These are phyloP conservation scores for Neurospora sublineolata DNA, from an alignment of 495 filamentous ascomycete genomes.

Conservation along the genomic window DNA sequence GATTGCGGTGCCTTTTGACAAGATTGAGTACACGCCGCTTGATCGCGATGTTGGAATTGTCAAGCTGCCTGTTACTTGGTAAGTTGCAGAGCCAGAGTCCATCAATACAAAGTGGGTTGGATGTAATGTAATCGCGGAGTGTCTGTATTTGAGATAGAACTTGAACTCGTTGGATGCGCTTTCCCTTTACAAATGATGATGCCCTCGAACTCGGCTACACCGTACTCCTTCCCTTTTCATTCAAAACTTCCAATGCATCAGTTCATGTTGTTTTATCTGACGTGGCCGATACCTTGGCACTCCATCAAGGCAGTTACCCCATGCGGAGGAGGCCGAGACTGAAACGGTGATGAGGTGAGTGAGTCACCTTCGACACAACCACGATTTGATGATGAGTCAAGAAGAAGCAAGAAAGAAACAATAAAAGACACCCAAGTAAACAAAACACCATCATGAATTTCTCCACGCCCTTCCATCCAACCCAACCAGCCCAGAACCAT, in stretches of 20 bases:
- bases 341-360: neutral
- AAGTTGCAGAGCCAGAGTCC: neutral
- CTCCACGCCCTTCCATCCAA: neutral
- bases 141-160: neutral
- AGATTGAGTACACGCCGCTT: conserved; percentile 26
- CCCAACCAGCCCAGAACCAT: neutral
- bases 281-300: neutral
- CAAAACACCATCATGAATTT: neutral
- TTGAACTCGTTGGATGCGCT: neutral
- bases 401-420: neutral
- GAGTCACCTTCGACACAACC: neutral
- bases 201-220: too few relatives aligned
- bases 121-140: neutral
- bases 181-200: neutral
- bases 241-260: neutral
- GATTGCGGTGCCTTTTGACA: conserved; percentile 23
- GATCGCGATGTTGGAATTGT: conserved; percentile 29
- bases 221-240: neutral
- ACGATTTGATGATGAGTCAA: neutral
- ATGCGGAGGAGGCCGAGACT: neutral
- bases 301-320: neutral
- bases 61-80: conserved; percentile 23
- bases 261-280: neutral
- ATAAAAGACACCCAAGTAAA: neutral
- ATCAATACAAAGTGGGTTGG: neutral